These are phyloP conservation scores for Stemphylium beticola DNA, from an alignment of 2,329 filamentous ascomycete genomes.

Conservation along the genomic window DNA sequence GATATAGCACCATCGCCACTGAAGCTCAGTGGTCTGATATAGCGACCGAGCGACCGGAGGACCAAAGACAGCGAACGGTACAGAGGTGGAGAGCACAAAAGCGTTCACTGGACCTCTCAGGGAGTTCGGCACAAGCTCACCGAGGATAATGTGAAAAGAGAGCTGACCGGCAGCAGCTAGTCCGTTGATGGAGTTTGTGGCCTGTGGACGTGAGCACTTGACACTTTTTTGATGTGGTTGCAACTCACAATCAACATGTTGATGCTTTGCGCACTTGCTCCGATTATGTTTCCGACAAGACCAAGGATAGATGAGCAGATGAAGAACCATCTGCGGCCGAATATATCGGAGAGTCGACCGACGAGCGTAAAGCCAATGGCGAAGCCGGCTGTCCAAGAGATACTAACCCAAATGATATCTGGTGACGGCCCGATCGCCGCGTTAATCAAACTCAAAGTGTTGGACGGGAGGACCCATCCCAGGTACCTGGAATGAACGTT, in stretches of 20 bases:
- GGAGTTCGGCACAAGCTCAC: conserved; percentile 47
- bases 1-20: conserved; percentile 44
- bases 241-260: conserved; percentile 37
- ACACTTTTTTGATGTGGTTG: not conserved
- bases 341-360: conserved; percentile 48
- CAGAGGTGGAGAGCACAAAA: conserved; percentile 37
- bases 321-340: conserved; percentile 47
- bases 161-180: conserved; percentile 49
- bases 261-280: conserved; percentile 44
- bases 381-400: conserved; percentile 44
- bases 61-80: conserved; percentile 42
- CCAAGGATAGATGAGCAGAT: conserved; percentile 44
- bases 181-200: conserved; percentile 44
- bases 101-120: conserved; percentile 44
- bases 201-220: conserved; percentile 17
- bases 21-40: conserved; percentile 37
- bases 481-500: conserved; percentile 21
- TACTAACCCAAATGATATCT: conserved; percentile 48
- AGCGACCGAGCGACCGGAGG: conserved; percentile 39
- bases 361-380: conserved; percentile 48
- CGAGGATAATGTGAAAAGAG: conserved; percentile 48
- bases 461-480: conserved; percentile 40
- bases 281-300: conserved; percentile 46
- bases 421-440: conserved; percentile 47
- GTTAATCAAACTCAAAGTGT: conserved; percentile 44